Base-by-base conservation (phyloP, 2,329 filamentous ascomycete genomes). In the Stachybotrys chlorohalonatus region DNA sequence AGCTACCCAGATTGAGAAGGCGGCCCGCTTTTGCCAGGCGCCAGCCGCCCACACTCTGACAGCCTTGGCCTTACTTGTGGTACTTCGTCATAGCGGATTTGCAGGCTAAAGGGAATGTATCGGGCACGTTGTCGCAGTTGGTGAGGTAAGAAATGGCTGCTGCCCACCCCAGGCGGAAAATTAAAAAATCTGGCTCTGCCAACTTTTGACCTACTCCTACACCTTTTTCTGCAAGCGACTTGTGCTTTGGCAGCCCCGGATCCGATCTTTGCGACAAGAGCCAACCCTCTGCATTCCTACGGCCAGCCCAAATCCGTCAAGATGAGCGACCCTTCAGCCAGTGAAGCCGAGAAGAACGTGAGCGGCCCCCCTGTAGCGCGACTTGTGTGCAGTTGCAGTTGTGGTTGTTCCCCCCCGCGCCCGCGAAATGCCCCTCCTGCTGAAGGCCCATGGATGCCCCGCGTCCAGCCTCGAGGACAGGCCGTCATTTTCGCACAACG, bases 261-360 rank as follows among this genome's bases (percentile, higher is more conserved):
- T 50, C 53, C 48, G 36, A 9, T 5, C 13, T 31, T 59, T 58
- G 60, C 63, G 63, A 64, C 58, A 62, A 58, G 60, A 58, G 58
- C 54, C 57, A 59, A 56, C 53, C 51, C 56, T 57, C 55, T 59
- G 58, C 59, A 56, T 61, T 58, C 60, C 61, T 57, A 57, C 59
- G 57, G 60, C 56, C 58, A 56, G 59, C 55, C 16, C 3, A 54
- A 58, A 57, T 60, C 61, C 60, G 59, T 72, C 82, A 92, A 77
- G 67, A 95, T 95, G 90, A 92, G 88, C 79, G 86, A 91, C 76
- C 79, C 86, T 68, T 85, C 90, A 76, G 84, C 84, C 72, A 92
- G 87, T 77, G 94, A 97, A 76, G 93, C 93, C 65, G 94, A 99
- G 84, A 97, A 97, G 84, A 99, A 97, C 75, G 82, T 84, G 68